Percentiles rank a stretch among this genome's conserved stretches.
Evolutionary conservation across 2,329 filamentous ascomycete species (phyloP).

Genomic region (Fusarium sublunatum): DNA sequence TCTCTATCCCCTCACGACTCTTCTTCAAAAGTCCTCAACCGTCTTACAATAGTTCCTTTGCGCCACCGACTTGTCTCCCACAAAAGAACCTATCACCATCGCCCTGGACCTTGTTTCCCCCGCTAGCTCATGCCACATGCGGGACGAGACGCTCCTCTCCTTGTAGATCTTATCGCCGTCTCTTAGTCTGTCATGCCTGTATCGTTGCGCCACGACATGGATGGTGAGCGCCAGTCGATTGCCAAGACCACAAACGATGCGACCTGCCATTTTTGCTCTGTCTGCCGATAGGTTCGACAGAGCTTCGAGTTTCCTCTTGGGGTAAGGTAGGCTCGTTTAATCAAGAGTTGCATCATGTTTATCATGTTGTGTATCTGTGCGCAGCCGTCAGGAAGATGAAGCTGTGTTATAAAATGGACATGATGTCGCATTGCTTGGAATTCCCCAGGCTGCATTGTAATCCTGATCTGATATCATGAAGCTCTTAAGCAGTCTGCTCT

Average conservation of each 20-base stretch:
- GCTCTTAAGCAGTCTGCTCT: conserved; percentile 36
- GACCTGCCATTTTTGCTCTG: conserved; percentile 41
- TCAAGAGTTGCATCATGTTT: conserved; percentile 1
- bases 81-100: conserved; percentile 30
- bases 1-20: conserved; percentile 8
- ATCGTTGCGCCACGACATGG: conserved; percentile 27
- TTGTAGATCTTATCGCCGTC: conserved; percentile 20
- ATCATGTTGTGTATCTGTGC: conserved; percentile 14
- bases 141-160: conserved; percentile 8
- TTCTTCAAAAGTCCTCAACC: conserved; percentile 30
- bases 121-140: background rate
- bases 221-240: conserved; percentile 20
- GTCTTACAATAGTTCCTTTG: conserved; percentile 38
- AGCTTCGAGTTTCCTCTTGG: conserved; percentile 22
- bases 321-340: conserved; percentile 11
- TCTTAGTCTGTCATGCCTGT: conserved; percentile 14
- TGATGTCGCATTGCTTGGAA: conserved; percentile 5
- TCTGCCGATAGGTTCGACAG: conserved; percentile 27
- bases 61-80: conserved; percentile 15
- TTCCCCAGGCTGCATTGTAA: conserved; percentile 1
- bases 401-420: conserved; percentile 27
- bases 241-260: conserved; percentile 35
- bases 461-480: conserved; percentile 33
- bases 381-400: background rate
- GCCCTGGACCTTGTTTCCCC: conserved; percentile 19